Evolutionary conservation across 768 basidiomycete genomes (phyloP).

Genomic region (Leucocoprinus sp.): DNA sequence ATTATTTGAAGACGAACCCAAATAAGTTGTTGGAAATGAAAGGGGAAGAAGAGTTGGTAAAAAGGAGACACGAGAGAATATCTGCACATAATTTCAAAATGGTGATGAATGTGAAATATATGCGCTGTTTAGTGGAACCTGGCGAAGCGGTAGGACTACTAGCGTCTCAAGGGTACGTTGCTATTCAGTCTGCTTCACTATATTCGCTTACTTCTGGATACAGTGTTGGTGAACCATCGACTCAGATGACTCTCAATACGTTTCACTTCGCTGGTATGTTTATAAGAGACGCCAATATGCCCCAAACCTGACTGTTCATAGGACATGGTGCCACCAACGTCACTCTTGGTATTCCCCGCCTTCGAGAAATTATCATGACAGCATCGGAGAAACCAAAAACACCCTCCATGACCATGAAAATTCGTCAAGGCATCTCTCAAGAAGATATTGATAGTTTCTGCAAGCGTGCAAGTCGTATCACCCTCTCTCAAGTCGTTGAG

Average conservation of each 20-base stretch:
- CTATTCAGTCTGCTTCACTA: background rate
- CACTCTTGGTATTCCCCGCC: conserved; percentile 95
- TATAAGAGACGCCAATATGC: background rate
- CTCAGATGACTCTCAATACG: conserved; percentile 99
- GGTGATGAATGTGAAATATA: conserved; percentile 87
- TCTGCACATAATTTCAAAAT: conserved; percentile 57
- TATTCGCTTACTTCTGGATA: background rate
- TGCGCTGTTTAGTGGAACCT: conserved; percentile 90
- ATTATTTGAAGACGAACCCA: conserved; percentile 75
- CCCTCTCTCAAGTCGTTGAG: conserved; percentile 84
- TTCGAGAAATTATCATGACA: conserved; percentile 99
- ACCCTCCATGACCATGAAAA: conserved; percentile 88
- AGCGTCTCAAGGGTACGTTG: conserved; percentile 92
- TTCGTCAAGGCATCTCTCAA: conserved; percentile 43
- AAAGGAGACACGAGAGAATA: conserved; percentile 39
- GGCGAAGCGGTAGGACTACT: conserved; percentile 98
- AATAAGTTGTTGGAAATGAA: conserved; percentile 34
- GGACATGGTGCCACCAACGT: conserved; percentile 99
- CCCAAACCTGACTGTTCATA: conserved; percentile 20
- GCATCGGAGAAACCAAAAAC: conserved; percentile 94
- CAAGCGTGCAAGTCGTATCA: conserved; percentile 79
- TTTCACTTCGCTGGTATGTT: conserved; percentile 95
- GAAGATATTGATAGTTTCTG: conserved; percentile 70
- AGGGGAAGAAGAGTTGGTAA: conserved; percentile 25
- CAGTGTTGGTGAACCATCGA: conserved; percentile 97